These are phyloP conservation scores for Aspergillus wentii DNA, from an alignment of 495 filamentous ascomycete species.

Conservation along the genomic window DNA sequence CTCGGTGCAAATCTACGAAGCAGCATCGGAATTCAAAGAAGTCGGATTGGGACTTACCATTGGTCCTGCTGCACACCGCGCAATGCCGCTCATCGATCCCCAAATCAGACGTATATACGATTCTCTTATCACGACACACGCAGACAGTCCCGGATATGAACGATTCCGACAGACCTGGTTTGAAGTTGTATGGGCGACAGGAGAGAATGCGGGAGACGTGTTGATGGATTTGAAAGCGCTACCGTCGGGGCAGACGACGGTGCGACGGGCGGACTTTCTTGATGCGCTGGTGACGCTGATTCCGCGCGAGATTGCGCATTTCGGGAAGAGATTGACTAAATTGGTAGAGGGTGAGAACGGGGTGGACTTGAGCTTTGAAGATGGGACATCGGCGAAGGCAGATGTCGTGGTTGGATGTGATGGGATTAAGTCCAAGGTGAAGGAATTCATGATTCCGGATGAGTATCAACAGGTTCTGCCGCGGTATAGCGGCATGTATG, in stretches of 20 bases:
- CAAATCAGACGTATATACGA: slow-evolving; percentile 28
- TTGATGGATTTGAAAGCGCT: slow-evolving; percentile 27
- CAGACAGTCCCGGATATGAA: slow-evolving; percentile 13
- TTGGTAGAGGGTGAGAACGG: slow-evolving; percentile 13
- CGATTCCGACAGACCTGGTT: slow-evolving; percentile 5
- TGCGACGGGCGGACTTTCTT: slow-evolving; percentile 55
- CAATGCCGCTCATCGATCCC: slow-evolving; percentile 47
- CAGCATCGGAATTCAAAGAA: slow-evolving; percentile 44
- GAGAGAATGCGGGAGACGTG: slow-evolving; percentile 18
- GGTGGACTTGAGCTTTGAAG: slow-evolving; percentile 22
- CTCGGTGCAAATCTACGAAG: slow-evolving; percentile 51
- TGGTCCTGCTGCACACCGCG: slow-evolving; percentile 52
- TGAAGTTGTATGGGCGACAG: slow-evolving; percentile 11
- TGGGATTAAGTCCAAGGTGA: slow-evolving; percentile 49
- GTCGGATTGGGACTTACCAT: slow-evolving; percentile 58
- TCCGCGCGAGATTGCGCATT: slow-evolving; percentile 34
- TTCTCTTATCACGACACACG: slow-evolving; percentile 26
- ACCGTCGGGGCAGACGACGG: slow-evolving; percentile 27
- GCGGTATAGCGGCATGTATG: slow-evolving; percentile 47
- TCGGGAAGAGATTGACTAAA: slow-evolving; percentile 27
- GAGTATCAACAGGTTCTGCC: slow-evolving; percentile 24
- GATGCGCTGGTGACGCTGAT: slow-evolving; percentile 53
- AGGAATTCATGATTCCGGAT: slow-evolving; percentile 40
- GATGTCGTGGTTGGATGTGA: slow-evolving; percentile 54
- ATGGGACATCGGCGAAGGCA: slow-evolving; percentile 23